Conservation (phyloP, 495 filamentous ascomycete genomes). For the Penicillium flavigenum region DNA sequence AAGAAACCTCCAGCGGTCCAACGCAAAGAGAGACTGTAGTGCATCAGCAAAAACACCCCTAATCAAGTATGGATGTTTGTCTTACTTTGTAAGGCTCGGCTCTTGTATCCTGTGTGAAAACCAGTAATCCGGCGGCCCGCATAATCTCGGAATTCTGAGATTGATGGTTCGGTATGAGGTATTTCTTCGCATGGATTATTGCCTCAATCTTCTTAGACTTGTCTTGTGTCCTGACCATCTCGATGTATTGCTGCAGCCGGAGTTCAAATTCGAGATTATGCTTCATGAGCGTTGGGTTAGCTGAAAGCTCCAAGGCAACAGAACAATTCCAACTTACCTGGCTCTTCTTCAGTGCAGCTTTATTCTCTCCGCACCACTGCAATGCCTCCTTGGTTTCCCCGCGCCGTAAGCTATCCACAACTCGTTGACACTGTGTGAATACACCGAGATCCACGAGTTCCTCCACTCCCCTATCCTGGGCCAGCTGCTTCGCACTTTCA, state of each 20-base stretch:
- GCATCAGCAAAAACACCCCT: slow-evolving; percentile 6
- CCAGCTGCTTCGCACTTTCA: slow-evolving; percentile 71
- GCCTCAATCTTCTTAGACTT: slow-evolving; percentile 66
- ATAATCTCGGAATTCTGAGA: slow-evolving; percentile 66
- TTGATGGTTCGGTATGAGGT: slow-evolving; percentile 64
- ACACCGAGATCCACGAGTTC: slow-evolving; percentile 86
- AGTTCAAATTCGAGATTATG: slow-evolving; percentile 91
- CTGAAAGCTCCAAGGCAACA: background rate
- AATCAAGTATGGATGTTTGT: background rate
- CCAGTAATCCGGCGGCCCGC: slow-evolving; percentile 77
- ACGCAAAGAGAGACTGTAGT: slow-evolving; percentile 67
- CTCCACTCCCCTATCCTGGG: slow-evolving; percentile 66
- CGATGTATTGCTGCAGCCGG: slow-evolving; percentile 93
- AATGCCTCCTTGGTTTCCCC: slow-evolving; percentile 77
- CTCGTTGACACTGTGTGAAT: slow-evolving; percentile 76
- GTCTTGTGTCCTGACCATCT: slow-evolving; percentile 69
- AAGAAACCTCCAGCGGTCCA: slow-evolving; percentile 69
- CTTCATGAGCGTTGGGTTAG: slow-evolving; percentile 46
- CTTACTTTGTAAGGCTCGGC: slow-evolving; percentile 65
- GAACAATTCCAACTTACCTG: slow-evolving; percentile 53
- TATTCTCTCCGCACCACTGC: slow-evolving; percentile 90
- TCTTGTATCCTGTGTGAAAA: slow-evolving; percentile 61
- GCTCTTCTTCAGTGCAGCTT: slow-evolving; percentile 79
- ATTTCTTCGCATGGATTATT: slow-evolving; percentile 77
- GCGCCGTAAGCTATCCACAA: slow-evolving; percentile 66